These are phyloP conservation scores for Rehmannia glutinosa DNA, from an alignment of 257 asterid genomes.

Conservation along the genomic window DNA sequence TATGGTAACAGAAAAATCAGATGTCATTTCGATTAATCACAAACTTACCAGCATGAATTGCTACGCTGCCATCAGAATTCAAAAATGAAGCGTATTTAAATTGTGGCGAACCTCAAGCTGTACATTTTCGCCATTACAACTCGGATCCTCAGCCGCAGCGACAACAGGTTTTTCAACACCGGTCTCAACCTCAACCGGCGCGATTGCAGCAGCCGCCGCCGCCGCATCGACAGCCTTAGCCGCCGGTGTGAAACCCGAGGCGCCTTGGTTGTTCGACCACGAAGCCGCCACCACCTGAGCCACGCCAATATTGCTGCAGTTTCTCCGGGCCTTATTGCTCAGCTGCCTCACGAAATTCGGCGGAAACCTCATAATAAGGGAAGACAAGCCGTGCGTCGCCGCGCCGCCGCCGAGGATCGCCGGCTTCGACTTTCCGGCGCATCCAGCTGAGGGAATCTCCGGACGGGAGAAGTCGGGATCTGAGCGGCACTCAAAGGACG, in stretches of 20 bases:
- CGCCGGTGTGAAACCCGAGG: conserved; percentile 38
- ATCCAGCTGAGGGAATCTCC: conserved; percentile 40
- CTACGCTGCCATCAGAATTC: conserved; percentile 74
- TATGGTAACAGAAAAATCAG: background rate
- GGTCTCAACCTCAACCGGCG: conserved; percentile 45
- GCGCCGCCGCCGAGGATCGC: conserved; percentile 25
- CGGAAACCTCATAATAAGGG: conserved; percentile 69
- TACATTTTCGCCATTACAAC: conserved; percentile 35
- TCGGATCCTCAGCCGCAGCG: conserved; percentile 30
- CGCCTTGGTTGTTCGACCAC: conserved; percentile 66
- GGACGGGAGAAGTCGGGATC: conserved; percentile 64
- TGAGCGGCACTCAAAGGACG: conserved; percentile 82
- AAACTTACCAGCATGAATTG: conserved; percentile 89
- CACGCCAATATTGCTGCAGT: conserved; percentile 95
- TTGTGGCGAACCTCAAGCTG: conserved; percentile 42
- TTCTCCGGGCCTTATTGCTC: conserved; percentile 85
- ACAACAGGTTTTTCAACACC: conserved; percentile 41
- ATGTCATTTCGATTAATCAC: background rate
- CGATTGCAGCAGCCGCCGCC: conserved; percentile 40
- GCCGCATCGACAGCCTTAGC: conserved; percentile 70
- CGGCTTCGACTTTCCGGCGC: conserved; percentile 27
- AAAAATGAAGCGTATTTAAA: conserved; percentile 59
- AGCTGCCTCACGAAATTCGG: conserved; percentile 97
- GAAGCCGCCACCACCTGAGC: conserved; percentile 98
- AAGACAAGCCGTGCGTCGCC: conserved; percentile 42